These are phyloP conservation scores for Fraxinus quadrangulata DNA, from an alignment of 257 asterid species.

Conservation along the genomic window DNA sequence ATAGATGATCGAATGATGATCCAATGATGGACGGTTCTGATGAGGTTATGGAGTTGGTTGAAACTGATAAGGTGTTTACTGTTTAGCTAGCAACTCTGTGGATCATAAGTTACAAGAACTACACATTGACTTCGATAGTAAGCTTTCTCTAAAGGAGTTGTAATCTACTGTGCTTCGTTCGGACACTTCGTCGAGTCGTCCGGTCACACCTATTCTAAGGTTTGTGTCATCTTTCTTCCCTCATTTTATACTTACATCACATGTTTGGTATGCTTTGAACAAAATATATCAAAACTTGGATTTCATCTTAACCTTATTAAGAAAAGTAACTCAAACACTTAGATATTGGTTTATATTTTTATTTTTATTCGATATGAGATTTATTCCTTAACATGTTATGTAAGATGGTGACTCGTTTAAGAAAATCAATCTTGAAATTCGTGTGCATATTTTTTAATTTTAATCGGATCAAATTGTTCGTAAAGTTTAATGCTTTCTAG, in stretches of 20 bases:
- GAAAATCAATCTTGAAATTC: too few relatives aligned
- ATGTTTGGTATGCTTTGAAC: background rate
- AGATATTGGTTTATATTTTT: too few relatives aligned
- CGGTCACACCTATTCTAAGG: slow-evolving; percentile 48
- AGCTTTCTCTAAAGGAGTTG: slow-evolving; percentile 57
- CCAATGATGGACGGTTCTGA: slow-evolving; percentile 84
- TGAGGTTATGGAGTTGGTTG: slow-evolving; percentile 78
- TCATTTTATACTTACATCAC: background rate
- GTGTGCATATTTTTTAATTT: too few relatives aligned
- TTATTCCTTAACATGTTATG: too few relatives aligned
- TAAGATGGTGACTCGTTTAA: too few relatives aligned
- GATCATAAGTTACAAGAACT: slow-evolving; percentile 79
- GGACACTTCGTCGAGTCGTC: slow-evolving; percentile 59
- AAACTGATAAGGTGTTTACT: slow-evolving; percentile 59
- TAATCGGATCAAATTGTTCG: too few relatives aligned
- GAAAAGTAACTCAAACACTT: too few relatives aligned
- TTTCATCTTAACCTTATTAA: too few relatives aligned
- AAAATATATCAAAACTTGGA: too few relatives aligned
- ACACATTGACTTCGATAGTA: slow-evolving; percentile 59
- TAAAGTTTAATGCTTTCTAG: too few relatives aligned
- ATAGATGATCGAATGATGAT: background rate
- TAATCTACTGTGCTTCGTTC: slow-evolving; percentile 76
- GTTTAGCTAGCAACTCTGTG: slow-evolving; percentile 47
- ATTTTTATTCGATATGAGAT: too few relatives aligned
- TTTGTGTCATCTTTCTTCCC: slow-evolving; percentile 14